phyloP scores from a whole-genome alignment of 2,329 filamentous ascomycete species.

The Cladosporium sp. region DNA sequence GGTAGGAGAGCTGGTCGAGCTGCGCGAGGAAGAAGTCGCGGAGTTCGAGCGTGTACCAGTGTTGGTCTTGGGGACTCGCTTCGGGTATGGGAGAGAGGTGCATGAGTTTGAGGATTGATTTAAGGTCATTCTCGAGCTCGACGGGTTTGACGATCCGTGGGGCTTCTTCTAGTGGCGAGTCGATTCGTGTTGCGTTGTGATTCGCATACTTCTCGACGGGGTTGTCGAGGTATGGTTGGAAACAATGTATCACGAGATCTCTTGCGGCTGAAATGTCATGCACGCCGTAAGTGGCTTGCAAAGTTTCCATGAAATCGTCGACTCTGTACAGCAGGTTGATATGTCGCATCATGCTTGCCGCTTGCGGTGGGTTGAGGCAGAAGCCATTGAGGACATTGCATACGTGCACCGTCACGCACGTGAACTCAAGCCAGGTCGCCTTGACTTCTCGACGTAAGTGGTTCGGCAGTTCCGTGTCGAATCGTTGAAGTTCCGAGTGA shows the following conservation, averaged over 20 bases:
- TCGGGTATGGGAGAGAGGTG: neutral
- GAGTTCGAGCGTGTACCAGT: conserved; percentile 1
- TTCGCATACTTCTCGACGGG: too few relatives aligned
- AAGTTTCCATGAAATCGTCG: conserved; percentile 6
- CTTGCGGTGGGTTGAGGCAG: neutral
- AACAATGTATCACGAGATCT: neutral
- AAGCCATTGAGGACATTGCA: neutral
- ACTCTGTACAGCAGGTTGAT: conserved; percentile 3
- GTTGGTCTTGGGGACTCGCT: neutral
- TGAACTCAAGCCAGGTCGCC: conserved; percentile 5
- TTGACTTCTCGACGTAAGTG: neutral
- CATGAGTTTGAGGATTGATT: neutral
- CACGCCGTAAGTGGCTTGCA: neutral
- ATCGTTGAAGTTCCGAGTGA: neutral
- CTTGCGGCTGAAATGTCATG: neutral
- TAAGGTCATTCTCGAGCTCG: neutral
- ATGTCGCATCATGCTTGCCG: conserved; percentile 3
- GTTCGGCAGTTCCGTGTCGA: neutral
- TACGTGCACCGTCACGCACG: neutral
- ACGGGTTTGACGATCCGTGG: neutral
- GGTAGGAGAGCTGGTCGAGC: neutral
- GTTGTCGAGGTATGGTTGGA: neutral
- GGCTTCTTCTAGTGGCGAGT: neutral
- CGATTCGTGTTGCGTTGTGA: neutral
- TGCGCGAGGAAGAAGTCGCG: conserved; percentile 1